phyloP scores from a whole-genome alignment of 306 rosid species.

The Psophocarpus tetragonolobus region DNA sequence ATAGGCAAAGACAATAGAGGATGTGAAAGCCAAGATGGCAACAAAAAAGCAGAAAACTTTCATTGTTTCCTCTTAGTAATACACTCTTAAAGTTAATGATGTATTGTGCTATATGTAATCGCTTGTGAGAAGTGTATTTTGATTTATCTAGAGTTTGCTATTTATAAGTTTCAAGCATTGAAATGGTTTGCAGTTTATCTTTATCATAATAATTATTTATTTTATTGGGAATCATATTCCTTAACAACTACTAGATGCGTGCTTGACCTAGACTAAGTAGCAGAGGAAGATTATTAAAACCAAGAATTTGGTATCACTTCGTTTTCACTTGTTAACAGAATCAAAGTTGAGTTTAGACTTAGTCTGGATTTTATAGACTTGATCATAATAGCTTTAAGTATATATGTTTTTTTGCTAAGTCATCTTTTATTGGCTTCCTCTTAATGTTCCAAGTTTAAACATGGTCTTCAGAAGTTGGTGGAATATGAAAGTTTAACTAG shows the following conservation, averaged over 20 bases:
- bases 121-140: neutral
- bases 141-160: neutral
- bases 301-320: no score
- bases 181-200: neutral
- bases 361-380: no score
- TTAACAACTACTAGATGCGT: neutral
- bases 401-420: no score
- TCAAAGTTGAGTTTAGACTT: no score
- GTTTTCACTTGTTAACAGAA: no score
- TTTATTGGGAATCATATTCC: neutral
- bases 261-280: neutral
- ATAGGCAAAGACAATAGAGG: constrained; percentile 28
- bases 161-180: neutral
- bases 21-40: constrained; percentile 4
- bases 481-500: no score
- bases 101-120: neutral
- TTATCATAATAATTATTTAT: neutral
- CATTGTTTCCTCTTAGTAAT: neutral
- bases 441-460: no score
- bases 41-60: neutral
- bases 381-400: no score
- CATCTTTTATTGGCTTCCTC: no score
- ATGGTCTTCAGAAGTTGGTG: no score
- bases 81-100: neutral
- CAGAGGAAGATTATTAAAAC: no score